Evolutionary conservation across 1,284 basidiomycete species (phyloP), one percentile per base, ranked within the genome.

Genomic region (Moniliophthora roreri): DNA sequence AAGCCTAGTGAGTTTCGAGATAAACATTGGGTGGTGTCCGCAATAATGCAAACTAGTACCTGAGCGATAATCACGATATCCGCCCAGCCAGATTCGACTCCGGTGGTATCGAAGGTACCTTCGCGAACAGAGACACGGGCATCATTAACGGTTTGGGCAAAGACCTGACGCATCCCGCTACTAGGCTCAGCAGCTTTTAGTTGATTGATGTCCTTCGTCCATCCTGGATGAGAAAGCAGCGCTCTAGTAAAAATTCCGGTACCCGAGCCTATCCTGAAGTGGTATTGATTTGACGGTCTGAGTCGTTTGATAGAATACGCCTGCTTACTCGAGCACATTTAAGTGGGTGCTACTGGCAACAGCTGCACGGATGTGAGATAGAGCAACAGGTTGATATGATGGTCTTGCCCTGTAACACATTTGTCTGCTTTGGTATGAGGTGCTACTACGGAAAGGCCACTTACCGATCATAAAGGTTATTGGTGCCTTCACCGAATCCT

Each of bases 231-330:
- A 3, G 79, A 77, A 40, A 92, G 72, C 21, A 92, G 66, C 2
- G 88, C 86, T 15, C 89, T 81, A 20, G 90, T 91, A 66, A 91
- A 92, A 47, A 92, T 80, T 3, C 89, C 90, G 2, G 89, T 91
- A 28, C 90, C 90, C 35, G 84, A 69, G 24, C 89, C 85, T 39
- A 89, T 72, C 62, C 86, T 88, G 60, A 20, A 24, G 11, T 48
- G 24, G 10, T 13, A 23, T n/a, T 10, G 35, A 48, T 10, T 40
- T 26, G 9, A 16, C 8, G 23, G 20, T 40, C 41, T 10, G 49
- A 24, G 13, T 52, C 46, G 24, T 20, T 24, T 23, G 48, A 28
- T 10, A 24, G 26, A 50, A 35, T n/a, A 16, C 11, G 16, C 15
- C 16, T 36, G 67, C 82, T 57, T 60, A 89, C 89, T 91, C 89